A percentile compares a stretch with the other conserved stretches of the same genome.
These are phyloP conservation scores for Rhodomyrtus tomentosa DNA, from an alignment of 345 rosid genomes.

Conservation along the genomic window DNA sequence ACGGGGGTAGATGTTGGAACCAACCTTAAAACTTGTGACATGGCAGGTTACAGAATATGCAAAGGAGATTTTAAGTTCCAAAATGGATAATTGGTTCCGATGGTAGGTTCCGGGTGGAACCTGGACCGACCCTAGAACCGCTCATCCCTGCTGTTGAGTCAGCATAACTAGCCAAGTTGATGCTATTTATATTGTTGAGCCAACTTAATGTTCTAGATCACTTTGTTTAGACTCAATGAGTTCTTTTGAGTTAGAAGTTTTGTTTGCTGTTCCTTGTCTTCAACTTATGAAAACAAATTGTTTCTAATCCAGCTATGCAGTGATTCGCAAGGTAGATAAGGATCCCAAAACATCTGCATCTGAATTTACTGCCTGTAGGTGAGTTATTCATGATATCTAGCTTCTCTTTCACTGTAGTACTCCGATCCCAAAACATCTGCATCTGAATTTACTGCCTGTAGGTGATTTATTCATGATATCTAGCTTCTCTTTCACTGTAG, in stretches of 20 bases:
- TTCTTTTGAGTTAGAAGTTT: background rate
- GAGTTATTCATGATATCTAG: background rate
- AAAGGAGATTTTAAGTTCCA: too few species aligned
- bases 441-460: conserved; percentile 28
- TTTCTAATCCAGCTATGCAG: conserved; percentile 38
- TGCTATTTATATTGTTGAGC: background rate
- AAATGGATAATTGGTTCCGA: too few species aligned
- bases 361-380: conserved; percentile 39
- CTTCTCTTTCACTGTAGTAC: background rate
- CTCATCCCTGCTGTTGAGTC: background rate
- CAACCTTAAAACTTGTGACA: too few species aligned
- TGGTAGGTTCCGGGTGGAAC: too few species aligned
- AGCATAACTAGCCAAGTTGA: background rate
- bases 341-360: conserved; percentile 34
- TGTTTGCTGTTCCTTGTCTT: background rate
- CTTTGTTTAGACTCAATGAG: background rate
- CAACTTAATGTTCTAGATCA: background rate
- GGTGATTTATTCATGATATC: conserved; percentile 17
- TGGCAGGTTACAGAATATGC: too few species aligned
- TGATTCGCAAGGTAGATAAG: conserved; percentile 60
- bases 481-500: background rate
- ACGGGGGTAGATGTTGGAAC: too few species aligned
- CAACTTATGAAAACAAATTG: background rate
- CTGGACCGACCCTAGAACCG: too few species aligned
- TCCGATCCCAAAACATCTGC: conserved; percentile 28